A percentile compares a stretch with the other conserved stretches of the same genome.
Evolutionary conservation across 2,329 filamentous ascomycete genomes (phyloP).

Genomic region (Seiridium cupressi): DNA sequence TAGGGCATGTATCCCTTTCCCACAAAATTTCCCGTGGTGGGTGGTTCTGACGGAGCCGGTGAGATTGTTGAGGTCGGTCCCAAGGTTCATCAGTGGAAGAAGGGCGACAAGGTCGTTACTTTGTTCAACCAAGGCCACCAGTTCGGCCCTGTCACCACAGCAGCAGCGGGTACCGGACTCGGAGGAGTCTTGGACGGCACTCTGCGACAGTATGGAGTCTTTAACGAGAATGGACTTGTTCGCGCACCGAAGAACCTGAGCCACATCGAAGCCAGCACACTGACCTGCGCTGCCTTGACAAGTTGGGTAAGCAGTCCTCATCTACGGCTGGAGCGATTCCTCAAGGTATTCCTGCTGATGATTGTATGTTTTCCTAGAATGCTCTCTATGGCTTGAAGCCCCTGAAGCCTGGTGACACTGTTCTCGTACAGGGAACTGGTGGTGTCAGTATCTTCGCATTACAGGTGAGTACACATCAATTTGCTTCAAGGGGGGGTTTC

Average conservation of each 20-base stretch:
- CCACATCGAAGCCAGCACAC: conserved; percentile 52
- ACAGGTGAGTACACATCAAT: conserved; percentile 30
- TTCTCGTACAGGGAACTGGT: conserved; percentile 70
- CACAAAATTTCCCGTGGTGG: conserved; percentile 40
- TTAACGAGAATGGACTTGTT: conserved; percentile 58
- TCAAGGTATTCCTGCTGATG: not conserved
- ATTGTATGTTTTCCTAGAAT: not conserved
- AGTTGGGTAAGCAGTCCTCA: conserved; percentile 56
- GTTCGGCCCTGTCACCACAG: conserved; percentile 36
- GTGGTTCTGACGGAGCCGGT: conserved; percentile 53
- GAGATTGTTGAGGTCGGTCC: conserved; percentile 50
- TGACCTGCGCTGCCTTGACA: conserved; percentile 61
- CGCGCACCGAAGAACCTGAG: conserved; percentile 55
- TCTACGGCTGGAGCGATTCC: conserved; percentile 35
- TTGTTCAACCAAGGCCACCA: conserved; percentile 61
- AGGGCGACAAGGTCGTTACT: conserved; percentile 55
- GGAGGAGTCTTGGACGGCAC: conserved; percentile 68
- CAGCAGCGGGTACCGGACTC: conserved; percentile 51
- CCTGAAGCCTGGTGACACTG: conserved; percentile 53
- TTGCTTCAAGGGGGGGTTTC: too few relatives aligned
- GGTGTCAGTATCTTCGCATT: conserved; percentile 66
- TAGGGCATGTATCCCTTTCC: conserved; percentile 45
- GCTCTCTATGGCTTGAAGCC: conserved; percentile 40
- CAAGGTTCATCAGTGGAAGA: conserved; percentile 45
- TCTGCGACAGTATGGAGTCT: conserved; percentile 54